A percentile compares a stretch with the other conserved stretches of the same genome.
Conservation (phyloP, 2,329 filamentous ascomycete species). For the Penicillium nordicum region DNA sequence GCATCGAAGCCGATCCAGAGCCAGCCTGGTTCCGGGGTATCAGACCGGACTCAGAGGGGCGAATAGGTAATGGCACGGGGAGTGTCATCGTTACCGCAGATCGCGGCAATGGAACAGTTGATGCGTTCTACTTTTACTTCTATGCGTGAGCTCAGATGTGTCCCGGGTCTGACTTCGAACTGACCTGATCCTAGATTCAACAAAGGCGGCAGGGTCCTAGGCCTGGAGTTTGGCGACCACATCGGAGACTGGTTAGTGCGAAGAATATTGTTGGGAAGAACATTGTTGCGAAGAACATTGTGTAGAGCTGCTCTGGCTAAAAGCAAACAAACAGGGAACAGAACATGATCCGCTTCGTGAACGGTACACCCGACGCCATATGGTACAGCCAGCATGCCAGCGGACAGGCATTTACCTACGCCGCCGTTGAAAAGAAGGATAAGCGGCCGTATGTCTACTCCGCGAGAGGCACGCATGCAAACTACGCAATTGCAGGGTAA, state of each 20-base stretch:
- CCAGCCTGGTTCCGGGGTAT: slow-evolving; percentile 53
- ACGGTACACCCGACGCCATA: slow-evolving; percentile 53
- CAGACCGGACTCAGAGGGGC: slow-evolving; percentile 50
- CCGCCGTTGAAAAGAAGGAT: slow-evolving; percentile 52
- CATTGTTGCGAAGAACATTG: slow-evolving; percentile 2
- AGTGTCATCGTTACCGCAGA: slow-evolving; percentile 57
- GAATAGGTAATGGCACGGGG: slow-evolving; percentile 50
- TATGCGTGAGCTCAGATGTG: slow-evolving; percentile 44
- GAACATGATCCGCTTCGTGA: slow-evolving; percentile 62
- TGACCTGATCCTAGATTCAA: slow-evolving; percentile 43
- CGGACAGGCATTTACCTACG: slow-evolving; percentile 62
- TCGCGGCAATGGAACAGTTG: slow-evolving; percentile 51
- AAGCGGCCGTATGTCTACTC: slow-evolving; percentile 57
- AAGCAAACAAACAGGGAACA: slow-evolving; percentile 52
- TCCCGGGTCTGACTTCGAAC: not conserved
- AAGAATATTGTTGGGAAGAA: not conserved
- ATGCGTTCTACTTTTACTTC: slow-evolving; percentile 64
- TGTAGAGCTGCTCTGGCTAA: not conserved
- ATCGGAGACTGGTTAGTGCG: slow-evolving; percentile 58
- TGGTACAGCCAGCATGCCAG: slow-evolving; percentile 63
- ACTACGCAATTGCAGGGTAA: slow-evolving; percentile 57
- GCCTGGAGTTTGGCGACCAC: slow-evolving; percentile 55
- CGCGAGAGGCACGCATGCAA: slow-evolving; percentile 61
- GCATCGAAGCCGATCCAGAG: slow-evolving; percentile 42
- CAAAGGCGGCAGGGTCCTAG: slow-evolving; percentile 51